Percentiles rank a stretch among this genome's conserved stretches.
Evolutionary conservation across 176 grass and related monocot genomes (phyloP).

Genomic region (Juncus inflexus): DNA sequence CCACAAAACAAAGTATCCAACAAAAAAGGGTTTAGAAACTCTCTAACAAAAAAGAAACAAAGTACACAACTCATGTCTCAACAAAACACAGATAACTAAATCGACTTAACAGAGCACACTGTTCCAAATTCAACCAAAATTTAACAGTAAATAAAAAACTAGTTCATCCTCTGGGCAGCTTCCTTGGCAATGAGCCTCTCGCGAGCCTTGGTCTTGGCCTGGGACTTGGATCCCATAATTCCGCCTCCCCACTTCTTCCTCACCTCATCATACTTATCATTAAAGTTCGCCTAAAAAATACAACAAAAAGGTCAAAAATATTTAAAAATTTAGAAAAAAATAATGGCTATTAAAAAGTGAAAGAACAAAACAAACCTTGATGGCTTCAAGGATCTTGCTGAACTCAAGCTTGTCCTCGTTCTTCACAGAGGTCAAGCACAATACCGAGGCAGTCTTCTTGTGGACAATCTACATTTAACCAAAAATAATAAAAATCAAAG

Average conservation of each 20-base stretch:
- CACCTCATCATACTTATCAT: constrained; percentile 36
- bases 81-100: too few species aligned
- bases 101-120: too few species aligned
- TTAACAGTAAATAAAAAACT: constrained; percentile 9
- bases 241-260: constrained; percentile 42
- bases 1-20: too few species aligned
- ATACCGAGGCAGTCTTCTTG: constrained; percentile 32
- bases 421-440: constrained; percentile 38
- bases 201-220: constrained; percentile 32
- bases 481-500: neutral
- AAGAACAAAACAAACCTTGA: constrained; percentile 30
- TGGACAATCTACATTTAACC: constrained; percentile 30
- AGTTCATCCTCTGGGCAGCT: constrained; percentile 32
- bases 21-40: too few species aligned
- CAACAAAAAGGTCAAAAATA: neutral
- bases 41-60: too few species aligned
- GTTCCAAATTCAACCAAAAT: too few species aligned
- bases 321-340: neutral
- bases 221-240: constrained; percentile 39
- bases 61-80: too few species aligned
- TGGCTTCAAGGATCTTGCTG: constrained; percentile 43
- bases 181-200: constrained; percentile 34
- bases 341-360: too few species aligned
- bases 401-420: constrained; percentile 46
- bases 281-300: constrained; percentile 33